Base-by-base conservation (phyloP, 176 grass and related monocot species). In the Tillandsia fasciculata region DNA sequence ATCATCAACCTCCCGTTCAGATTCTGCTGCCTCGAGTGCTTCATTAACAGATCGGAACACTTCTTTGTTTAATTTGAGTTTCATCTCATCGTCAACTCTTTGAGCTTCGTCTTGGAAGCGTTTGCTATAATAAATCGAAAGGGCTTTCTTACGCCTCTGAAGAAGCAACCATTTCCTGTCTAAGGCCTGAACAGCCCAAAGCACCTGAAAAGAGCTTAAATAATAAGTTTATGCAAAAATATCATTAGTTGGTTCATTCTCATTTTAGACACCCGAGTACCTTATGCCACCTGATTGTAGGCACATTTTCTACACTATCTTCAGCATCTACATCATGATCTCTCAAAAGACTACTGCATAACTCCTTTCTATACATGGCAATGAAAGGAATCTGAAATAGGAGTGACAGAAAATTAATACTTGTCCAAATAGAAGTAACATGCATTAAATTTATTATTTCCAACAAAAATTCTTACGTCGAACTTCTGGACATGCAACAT, bases 1-100 rank as follows among this genome's bases (percentile, higher is more conserved):
- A 80, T 99, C 95, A 64, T 99, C 90, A 51, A 99, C 90, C 73
- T 99, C 95, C 78, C 88, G 87, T 82, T 99, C 95, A 73, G 90
- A 90, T 83, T 93, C 87, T 82, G 90, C 95, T 59, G 88, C 90
- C 42, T 87, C 76, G 27, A 99, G 78, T 64, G 87, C 84, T 11
- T 83, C 81, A 52, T 70, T 87, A 51, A 99, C 84, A 65, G 95
- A 99, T 48, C 80, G 77, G 68, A 88, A 99, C 52, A 94, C 71
- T 64, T 84, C 84, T 1, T 23, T 65, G 12, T 90, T 99, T 29
- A 90, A 49, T 23, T 68, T 66, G 64, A 90, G 90, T 53, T 77
- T 87, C 49, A 84, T 83, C 71, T 90, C 78, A 73, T 99, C 78
- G 50, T 92, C 74, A 79, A 88, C 84, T 81, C 90, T 83, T 75